Conservation (phyloP, 768 basidiomycete genomes). For the Suillus brevipes region DNA sequence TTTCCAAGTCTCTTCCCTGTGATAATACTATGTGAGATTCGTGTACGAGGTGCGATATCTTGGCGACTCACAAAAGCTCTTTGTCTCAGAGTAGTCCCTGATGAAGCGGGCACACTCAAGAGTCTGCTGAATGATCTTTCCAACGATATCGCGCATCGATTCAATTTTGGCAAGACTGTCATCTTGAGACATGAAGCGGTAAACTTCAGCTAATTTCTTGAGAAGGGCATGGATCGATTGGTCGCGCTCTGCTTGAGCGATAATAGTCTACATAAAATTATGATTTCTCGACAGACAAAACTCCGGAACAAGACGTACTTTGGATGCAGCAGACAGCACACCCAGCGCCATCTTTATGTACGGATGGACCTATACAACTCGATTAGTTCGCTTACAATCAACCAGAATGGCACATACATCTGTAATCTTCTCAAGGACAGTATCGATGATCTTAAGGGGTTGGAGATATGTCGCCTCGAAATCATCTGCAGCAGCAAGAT, state of each 20-base stretch:
- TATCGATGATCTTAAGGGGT: conserved; percentile 7
- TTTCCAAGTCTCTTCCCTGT: conserved; percentile 1
- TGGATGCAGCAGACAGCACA: not conserved
- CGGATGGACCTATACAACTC: conserved; percentile 5
- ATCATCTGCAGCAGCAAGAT: not conserved
- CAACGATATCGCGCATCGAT: not conserved
- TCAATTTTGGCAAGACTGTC: not conserved
- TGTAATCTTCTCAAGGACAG: not conserved
- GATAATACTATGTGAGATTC: not conserved
- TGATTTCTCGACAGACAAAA: no score
- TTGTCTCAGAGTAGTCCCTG: conserved; percentile 24
- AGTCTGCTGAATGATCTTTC: conserved; percentile 19
- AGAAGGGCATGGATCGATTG: not conserved
- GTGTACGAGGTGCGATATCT: not conserved
- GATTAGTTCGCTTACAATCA: not conserved
- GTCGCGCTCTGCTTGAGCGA: conserved; percentile 8
- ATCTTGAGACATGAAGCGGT: not conserved
- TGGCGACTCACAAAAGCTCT: conserved; percentile 18
- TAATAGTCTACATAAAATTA: not conserved
- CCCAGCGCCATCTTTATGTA: conserved; percentile 10
- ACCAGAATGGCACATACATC: not conserved
- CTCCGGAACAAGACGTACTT: not conserved
- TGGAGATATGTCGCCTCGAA: conserved; percentile 6
- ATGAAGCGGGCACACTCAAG: conserved; percentile 32
- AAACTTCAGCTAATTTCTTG: not conserved